Conservation (phyloP, 441 rosid species). For the Hura crepitans region DNA sequence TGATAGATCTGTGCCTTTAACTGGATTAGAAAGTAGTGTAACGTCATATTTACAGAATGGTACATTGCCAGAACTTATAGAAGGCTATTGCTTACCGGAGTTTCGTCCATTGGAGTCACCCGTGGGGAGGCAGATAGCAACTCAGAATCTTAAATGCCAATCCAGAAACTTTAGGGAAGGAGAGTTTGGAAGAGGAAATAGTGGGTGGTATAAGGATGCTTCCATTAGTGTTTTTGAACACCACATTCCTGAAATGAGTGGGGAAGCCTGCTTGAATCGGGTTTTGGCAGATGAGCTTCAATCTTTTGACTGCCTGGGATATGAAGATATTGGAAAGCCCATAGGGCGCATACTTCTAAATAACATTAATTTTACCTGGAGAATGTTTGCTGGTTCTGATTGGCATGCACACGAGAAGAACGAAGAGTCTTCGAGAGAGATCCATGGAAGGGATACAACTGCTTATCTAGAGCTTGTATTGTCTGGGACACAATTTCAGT, state of each 20-base stretch:
- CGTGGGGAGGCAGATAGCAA: slow-evolving; percentile 39
- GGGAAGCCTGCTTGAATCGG: slow-evolving; percentile 41
- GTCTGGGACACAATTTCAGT: slow-evolving; percentile 59
- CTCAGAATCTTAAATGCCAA: slow-evolving; percentile 31
- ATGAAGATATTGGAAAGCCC: slow-evolving; percentile 43
- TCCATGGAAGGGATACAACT: slow-evolving; percentile 55
- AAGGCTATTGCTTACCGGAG: slow-evolving; percentile 72
- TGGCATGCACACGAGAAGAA: slow-evolving; percentile 51
- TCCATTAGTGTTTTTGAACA: slow-evolving; percentile 65
- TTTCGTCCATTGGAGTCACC: slow-evolving; percentile 50
- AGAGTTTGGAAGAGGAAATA: slow-evolving; percentile 50
- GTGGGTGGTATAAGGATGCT: slow-evolving; percentile 80
- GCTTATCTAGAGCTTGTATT: slow-evolving; percentile 67
- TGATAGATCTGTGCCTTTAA: slow-evolving; percentile 38
- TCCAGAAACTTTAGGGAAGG: slow-evolving; percentile 34
- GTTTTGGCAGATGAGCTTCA: slow-evolving; percentile 43
- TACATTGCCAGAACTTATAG: slow-evolving; percentile 69
- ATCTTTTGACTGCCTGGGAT: slow-evolving; percentile 28
- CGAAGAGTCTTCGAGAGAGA: slow-evolving; percentile 27
- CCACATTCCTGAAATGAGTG: slow-evolving; percentile 71
- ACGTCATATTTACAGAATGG: slow-evolving; percentile 47
- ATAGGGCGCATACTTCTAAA: slow-evolving; percentile 57
- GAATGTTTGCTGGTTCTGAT: slow-evolving; percentile 79
- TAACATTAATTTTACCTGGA: slow-evolving; percentile 72
- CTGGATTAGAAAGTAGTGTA: slow-evolving; percentile 49